These are phyloP conservation scores for Middelhovenomyces tepae DNA, from an alignment of 805 yeast species.

Conservation along the genomic window DNA sequence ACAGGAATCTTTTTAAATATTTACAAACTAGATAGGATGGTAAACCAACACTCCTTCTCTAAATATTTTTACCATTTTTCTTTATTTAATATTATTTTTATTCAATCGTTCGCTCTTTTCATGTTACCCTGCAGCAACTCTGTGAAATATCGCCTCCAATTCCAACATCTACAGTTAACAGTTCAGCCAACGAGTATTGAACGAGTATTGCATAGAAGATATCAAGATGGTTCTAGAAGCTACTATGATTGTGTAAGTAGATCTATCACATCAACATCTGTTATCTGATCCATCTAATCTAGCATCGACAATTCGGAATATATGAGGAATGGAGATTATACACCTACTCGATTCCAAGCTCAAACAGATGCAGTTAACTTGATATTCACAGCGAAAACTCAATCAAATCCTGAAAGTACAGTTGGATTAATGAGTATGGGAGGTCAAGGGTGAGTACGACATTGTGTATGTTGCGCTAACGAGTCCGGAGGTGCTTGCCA, in stretches of 20 bases:
- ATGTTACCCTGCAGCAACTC: too few relatives aligned
- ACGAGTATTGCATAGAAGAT: too few relatives aligned
- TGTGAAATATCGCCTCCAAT: too few relatives aligned
- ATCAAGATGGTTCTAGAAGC: slow-evolving; percentile 84
- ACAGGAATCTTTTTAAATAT: too few relatives aligned
- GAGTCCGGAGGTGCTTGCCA: slow-evolving; percentile 79
- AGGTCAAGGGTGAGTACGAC: slow-evolving; percentile 38
- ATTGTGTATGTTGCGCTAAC: not conserved
- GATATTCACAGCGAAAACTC: slow-evolving; percentile 77
- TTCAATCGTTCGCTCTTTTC: too few relatives aligned
- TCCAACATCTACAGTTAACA: too few relatives aligned
- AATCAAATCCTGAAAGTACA: slow-evolving; percentile 86
- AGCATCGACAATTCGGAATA: slow-evolving; percentile 88
- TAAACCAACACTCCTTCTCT: too few relatives aligned
- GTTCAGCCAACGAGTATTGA: too few relatives aligned
- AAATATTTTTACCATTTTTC: too few relatives aligned
- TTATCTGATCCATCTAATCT: not conserved
- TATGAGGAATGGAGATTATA: slow-evolving; percentile 91
- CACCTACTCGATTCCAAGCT: slow-evolving; percentile 82
- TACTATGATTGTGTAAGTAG: slow-evolving; percentile 66
- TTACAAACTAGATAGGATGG: too few relatives aligned
- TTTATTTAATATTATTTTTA: too few relatives aligned
- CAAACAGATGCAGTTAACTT: slow-evolving; percentile 84
- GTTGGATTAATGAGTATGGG: slow-evolving; percentile 88
- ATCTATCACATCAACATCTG: not conserved